Evolutionary conservation across 2,329 filamentous ascomycete species (phyloP), one percentile per base, ranked within the genome.

Genomic region (Fusarium staphyleae): DNA sequence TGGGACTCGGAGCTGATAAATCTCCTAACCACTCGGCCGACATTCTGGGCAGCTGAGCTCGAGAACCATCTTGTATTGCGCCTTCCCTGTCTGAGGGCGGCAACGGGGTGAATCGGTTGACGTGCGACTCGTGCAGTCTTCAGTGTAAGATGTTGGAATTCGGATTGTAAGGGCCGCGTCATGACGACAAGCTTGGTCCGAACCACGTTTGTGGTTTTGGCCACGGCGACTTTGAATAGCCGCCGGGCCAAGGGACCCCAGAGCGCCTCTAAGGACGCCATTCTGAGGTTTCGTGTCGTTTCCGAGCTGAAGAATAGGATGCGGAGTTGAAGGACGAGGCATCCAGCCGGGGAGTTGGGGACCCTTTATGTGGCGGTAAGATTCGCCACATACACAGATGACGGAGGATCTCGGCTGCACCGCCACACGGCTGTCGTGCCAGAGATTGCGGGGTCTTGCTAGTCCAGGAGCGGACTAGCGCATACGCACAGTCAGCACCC

Each of bases 231-330:
- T 69, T 81, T 79, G 66, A 84, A 74, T 65, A 81, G 73, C 70
- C 81, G 80, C 70, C 84, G 72, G 74, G 81, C 79, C 69, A 77
- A 75, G 53, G 81, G 80, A 67, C 78, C 82, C 82, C 78, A 83
- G 71, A 84, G 75, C 74, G 80, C 81, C 77, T 80, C 81, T 70
- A 74, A 71, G 70, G 81, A 78, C 74, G 78, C 78, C 83, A 86
- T 86, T 61, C 62, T 79, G 71, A 63, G 56, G 52, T 55, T 65
- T 60, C 57, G 66, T 54, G 51, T 60, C 57, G 53, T 34, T 63
- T 59, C 34, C 49, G 11, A 48, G 55, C 52, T 52, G 60, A 61
- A 46, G 22, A 54, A 50, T 58, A 35, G 44, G 63, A 51, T 67
- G 62, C 32, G 48, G 48, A 63, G 55, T 51, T 48, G 42, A 48